phyloP scores from a whole-genome alignment of 2,329 filamentous ascomycete species.

The Chrysoporthe cubensis region DNA sequence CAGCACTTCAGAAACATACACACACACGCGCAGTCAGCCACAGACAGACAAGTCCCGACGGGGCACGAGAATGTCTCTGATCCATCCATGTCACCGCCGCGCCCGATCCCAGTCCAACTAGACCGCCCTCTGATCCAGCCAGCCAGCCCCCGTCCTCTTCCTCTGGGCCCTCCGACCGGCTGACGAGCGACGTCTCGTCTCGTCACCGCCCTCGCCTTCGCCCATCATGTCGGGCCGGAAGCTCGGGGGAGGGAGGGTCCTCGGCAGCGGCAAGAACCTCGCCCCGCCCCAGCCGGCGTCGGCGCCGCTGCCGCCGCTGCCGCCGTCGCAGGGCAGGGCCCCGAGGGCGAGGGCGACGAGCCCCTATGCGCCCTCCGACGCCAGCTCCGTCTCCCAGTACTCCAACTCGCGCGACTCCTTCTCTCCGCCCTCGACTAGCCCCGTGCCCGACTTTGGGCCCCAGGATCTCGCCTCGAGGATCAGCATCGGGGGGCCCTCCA shows the following conservation, averaged over 20 bases:
- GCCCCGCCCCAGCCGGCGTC: slow-evolving; percentile 58
- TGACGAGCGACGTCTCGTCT: slow-evolving; percentile 4
- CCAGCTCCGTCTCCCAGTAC: slow-evolving; percentile 75
- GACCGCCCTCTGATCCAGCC: background rate
- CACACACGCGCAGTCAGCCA: background rate
- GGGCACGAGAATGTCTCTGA: slow-evolving; percentile 15
- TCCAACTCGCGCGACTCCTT: slow-evolving; percentile 59
- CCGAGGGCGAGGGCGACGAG: slow-evolving; percentile 44
- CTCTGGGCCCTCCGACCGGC: slow-evolving; percentile 10
- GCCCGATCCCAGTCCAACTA: background rate
- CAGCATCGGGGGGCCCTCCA: slow-evolving; percentile 63
- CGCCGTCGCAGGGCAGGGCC: slow-evolving; percentile 35
- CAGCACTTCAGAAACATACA: too few relatives aligned
- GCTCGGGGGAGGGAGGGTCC: slow-evolving; percentile 88
- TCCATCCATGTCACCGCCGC: background rate
- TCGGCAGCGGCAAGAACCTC: slow-evolving; percentile 84
- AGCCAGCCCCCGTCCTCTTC: background rate
- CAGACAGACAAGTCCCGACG: background rate
- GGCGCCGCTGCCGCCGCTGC: background rate
- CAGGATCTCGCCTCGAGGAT: slow-evolving; percentile 85
- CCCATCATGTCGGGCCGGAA: slow-evolving; percentile 77
- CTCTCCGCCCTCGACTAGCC: slow-evolving; percentile 62
- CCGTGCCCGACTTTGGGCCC: slow-evolving; percentile 65
- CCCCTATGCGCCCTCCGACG: slow-evolving; percentile 58
- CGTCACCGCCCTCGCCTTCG: slow-evolving; percentile 17